These are phyloP conservation scores for Neurospora sublineolata DNA, from an alignment of 495 filamentous ascomycete genomes.

Conservation along the genomic window DNA sequence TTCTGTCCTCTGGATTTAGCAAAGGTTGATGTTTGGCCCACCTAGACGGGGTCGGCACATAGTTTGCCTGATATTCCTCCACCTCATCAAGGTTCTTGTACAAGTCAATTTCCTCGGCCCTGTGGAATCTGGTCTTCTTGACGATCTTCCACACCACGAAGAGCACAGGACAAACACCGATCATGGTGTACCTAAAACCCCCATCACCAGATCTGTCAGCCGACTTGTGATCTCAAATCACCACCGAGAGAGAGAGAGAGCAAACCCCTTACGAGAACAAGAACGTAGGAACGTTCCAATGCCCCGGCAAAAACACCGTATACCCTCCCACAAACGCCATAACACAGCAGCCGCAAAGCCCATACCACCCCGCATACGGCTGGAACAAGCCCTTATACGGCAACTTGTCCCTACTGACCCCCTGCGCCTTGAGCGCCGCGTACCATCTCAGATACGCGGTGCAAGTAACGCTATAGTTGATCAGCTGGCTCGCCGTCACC, in stretches of 20 bases:
- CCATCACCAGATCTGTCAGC: not conserved
- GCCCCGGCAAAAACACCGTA: constrained; percentile 54
- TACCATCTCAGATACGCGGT: constrained; percentile 66
- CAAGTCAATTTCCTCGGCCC: constrained; percentile 52
- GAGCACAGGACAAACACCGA: constrained; percentile 52
- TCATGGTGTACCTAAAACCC: constrained; percentile 47
- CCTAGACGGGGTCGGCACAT: constrained; percentile 46
- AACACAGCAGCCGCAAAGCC: constrained; percentile 44
- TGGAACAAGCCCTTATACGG: constrained; percentile 58
- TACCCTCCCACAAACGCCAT: constrained; percentile 73
- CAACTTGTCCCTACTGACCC: constrained; percentile 47
- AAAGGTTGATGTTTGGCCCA: constrained; percentile 22
- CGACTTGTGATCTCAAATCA: not conserved
- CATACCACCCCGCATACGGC: constrained; percentile 62
- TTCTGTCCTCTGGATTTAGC: not conserved
- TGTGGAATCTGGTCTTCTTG: constrained; percentile 48
- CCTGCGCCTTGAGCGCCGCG: constrained; percentile 56
- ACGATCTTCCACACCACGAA: constrained; percentile 61
- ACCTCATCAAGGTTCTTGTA: constrained; percentile 54
- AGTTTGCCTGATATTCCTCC: constrained; percentile 60
- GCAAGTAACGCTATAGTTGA: constrained; percentile 62
- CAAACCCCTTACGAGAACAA: constrained; percentile 51
- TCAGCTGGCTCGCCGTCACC: constrained; percentile 61
- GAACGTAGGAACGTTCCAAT: constrained; percentile 62
- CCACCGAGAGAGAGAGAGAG: not conserved